Base-by-base conservation (phyloP, 1,139 yeast species). In the Candida neerlandica region DNA sequence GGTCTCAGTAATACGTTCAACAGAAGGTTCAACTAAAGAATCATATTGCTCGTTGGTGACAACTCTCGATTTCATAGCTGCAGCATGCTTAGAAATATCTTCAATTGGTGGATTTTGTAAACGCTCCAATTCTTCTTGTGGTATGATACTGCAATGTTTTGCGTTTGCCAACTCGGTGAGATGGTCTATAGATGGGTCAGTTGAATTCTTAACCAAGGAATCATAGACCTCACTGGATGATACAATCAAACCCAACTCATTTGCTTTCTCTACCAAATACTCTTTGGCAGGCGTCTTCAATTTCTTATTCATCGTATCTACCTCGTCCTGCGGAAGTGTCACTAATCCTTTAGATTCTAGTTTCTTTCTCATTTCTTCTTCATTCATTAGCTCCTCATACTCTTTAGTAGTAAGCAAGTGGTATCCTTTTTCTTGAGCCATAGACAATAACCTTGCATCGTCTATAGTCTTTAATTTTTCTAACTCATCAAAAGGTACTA, bases 401-500 rank as follows among this genome's bases (percentile, higher is more conserved):
- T 70, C 72, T 19, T 58, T 53, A 30, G 59, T 55, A 2, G 62
- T 59, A 33, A 73, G 48, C 9, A 73, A 52, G 14, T 66, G 63
- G 43, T 56, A 64, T 1, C 75, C 77, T 48, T 61, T 66, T 4
- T 57, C 58, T 40, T 65, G 58, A 0, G 63, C 63, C 14, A 61
- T 45, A 10, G 61, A 57, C 16, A 59, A 53, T 7, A 73, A 51
- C 33, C 60, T 61, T 0, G 67, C 67, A 37, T 52, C 49, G 23
- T 47, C 40, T 3, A 67, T 53, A 5, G 66, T 48, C 19, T 62
- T 62, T 35, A 70, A 62, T 43, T 63, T 65, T 44, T 77, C 74
- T 50, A 74, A 81, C 51, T 78, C 79, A 1, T 73, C 80, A 44
- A 63, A 59, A 2, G 86, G 73, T 19, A 85, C 55, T n/a, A 82